Evolutionary conservation across 306 rosid genomes (phyloP).

Genomic region (Medicago truncatula): MtrunA17r5.0-ANR NC_053046.1:24652501-24653000

Average conservation of each 20-base stretch:
- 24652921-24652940: slow-evolving; percentile 30
- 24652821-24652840: slow-evolving; percentile 1
- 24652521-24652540: background rate
- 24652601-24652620: background rate
- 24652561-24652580: background rate
- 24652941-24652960: slow-evolving; percentile 39
- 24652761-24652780: slow-evolving; percentile 80
- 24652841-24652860: slow-evolving; percentile 30
- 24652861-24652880: slow-evolving; percentile 31
- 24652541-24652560: background rate
- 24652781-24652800: slow-evolving; percentile 22
- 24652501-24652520: background rate
- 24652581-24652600: background rate
- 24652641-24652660: slow-evolving; percentile 75
- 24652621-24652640: slow-evolving; percentile 68
- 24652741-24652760: slow-evolving; percentile 88
- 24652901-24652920: slow-evolving; percentile 11
- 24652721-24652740: slow-evolving; percentile 77
- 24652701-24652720: slow-evolving; percentile 67
- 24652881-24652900: slow-evolving; percentile 21
- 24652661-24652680: slow-evolving; percentile 74
- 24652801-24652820: background rate
- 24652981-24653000: background rate
- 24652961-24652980: slow-evolving; percentile 24
- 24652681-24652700: slow-evolving; percentile 79